A percentile compares a stretch with the other conserved stretches of the same genome.
Conservation (phyloP, 371 early-diverging fungal genomes). For the Choanephora cucurbitarum region DNA sequence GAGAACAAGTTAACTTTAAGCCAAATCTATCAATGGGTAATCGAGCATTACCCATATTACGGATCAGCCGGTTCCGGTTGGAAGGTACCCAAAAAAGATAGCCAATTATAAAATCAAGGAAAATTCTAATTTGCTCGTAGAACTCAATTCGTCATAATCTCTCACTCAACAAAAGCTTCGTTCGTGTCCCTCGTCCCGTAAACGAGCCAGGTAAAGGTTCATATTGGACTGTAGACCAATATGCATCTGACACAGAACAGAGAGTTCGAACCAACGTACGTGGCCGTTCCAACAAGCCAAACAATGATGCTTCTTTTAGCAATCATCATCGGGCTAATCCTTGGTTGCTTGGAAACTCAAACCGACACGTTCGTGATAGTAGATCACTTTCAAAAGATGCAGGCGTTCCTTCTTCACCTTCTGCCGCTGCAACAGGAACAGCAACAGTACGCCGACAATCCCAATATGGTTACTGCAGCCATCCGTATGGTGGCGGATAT, state of each 20-base stretch:
- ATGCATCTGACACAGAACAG: slow-evolving; percentile 35
- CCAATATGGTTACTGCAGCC: slow-evolving; percentile 23
- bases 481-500: slow-evolving; percentile 20
- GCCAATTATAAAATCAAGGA: not conserved
- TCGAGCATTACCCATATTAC: slow-evolving; percentile 75
- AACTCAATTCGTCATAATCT: slow-evolving; percentile 99
- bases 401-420: slow-evolving; percentile 14
- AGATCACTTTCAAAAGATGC: slow-evolving; percentile 27
- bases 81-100: slow-evolving; percentile 54
- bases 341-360: slow-evolving; percentile 10
- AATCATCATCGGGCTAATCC: slow-evolving; percentile 6
- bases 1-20: slow-evolving; percentile 76
- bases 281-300: slow-evolving; percentile 24
- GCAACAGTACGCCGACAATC: slow-evolving; percentile 15
- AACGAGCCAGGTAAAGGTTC: slow-evolving; percentile 97
- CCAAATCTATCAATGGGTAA: slow-evolving; percentile 90
- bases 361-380: slow-evolving; percentile 20
- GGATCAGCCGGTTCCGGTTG: slow-evolving; percentile 75
- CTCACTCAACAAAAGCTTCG: slow-evolving; percentile 93
- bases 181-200: slow-evolving; percentile 85
- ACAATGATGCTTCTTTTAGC: slow-evolving; percentile 19
- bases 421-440: slow-evolving; percentile 3
- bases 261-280: slow-evolving; percentile 12
- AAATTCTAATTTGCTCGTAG: slow-evolving; percentile 34
- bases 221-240: slow-evolving; percentile 86